phyloP scores from a whole-genome alignment of 108 stramenopile species.

The Nitzschia sp. region DNA sequence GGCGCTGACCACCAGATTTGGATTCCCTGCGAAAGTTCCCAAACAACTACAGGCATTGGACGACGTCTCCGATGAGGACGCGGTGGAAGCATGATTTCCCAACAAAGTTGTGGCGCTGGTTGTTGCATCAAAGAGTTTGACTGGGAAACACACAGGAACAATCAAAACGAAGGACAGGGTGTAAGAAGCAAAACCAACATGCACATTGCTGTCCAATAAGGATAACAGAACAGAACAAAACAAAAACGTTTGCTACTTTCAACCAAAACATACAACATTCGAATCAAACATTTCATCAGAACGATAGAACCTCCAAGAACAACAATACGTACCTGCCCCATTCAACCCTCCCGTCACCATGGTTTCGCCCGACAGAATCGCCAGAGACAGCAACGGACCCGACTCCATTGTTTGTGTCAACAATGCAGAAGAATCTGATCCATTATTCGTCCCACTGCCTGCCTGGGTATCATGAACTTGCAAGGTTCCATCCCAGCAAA shows the following conservation, averaged over 20 bases:
- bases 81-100: neutral
- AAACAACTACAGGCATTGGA: conserved; percentile 35
- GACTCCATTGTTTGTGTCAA: conserved; percentile 57
- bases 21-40: conserved; percentile 4
- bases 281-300: neutral
- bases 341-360: conserved; percentile 70
- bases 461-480: conserved; percentile 60
- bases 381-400: conserved; percentile 73
- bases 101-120: conserved; percentile 7
- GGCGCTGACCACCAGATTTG: conserved; percentile 57
- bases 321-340: conserved; percentile 38
- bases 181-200: neutral
- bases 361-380: conserved; percentile 10
- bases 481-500: conserved; percentile 78
- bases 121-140: conserved; percentile 8
- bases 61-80: neutral
- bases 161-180: neutral
- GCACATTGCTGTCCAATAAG: no score
- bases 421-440: conserved; percentile 7
- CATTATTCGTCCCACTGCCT: neutral
- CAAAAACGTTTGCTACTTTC: no score
- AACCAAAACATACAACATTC: no score
- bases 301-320: conserved; percentile 19
- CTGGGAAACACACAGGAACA: neutral
- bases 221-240: neutral